A percentile compares a stretch with the other conserved stretches of the same genome.
Conservation (phyloP, 352 stramenopile species). For the Aphanomyces cochlioides region DNA sequence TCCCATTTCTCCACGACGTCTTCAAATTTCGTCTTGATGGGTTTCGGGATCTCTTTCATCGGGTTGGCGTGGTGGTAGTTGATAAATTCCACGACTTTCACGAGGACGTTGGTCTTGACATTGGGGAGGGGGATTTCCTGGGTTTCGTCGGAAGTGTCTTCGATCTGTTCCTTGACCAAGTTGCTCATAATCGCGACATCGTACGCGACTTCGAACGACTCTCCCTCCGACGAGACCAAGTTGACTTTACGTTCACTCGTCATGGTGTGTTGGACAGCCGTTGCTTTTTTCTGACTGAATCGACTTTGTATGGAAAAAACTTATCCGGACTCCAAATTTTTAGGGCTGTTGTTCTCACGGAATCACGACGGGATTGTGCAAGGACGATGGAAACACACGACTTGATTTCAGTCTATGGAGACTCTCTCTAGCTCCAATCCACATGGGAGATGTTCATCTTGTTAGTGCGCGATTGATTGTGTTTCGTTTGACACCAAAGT, state of each 20-base stretch:
- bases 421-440: too few relatives aligned
- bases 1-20: conserved; percentile 54
- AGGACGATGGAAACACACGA: too few relatives aligned
- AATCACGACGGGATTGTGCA: too few relatives aligned
- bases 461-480: too few relatives aligned
- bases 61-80: conserved; percentile 49
- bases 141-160: conserved; percentile 39
- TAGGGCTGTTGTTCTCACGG: too few relatives aligned
- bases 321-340: too few relatives aligned
- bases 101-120: conserved; percentile 47
- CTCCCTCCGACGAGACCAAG: conserved; percentile 53
- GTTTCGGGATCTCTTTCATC: conserved; percentile 63
- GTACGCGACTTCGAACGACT: conserved; percentile 47
- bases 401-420: too few relatives aligned
- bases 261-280: background rate
- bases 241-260: conserved; percentile 38
- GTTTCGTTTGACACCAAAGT: too few relatives aligned
- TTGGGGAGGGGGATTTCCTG: conserved; percentile 60
- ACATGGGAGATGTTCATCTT: too few relatives aligned
- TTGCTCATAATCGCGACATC: conserved; percentile 45
- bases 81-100: conserved; percentile 60
- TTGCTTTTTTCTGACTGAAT: too few relatives aligned
- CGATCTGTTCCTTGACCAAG: conserved; percentile 53
- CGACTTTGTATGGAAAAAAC: too few relatives aligned
- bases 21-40: conserved; percentile 50